A percentile compares a stretch with the other conserved stretches of the same genome.
Conservation (phyloP, 192 early-diverging fungal genomes). For the Dissophora globulifera region DNA sequence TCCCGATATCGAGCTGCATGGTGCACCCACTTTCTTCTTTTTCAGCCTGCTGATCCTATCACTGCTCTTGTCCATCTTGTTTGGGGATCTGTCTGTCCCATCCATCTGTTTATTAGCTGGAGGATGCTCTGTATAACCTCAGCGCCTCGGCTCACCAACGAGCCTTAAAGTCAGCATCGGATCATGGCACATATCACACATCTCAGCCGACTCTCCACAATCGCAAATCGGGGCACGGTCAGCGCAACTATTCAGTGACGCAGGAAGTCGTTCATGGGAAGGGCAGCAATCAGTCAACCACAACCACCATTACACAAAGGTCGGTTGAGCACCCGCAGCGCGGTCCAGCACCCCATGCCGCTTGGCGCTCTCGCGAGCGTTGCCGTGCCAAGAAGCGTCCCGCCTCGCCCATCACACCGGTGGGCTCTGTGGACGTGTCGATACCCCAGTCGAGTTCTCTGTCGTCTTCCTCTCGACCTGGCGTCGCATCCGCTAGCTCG, state of each 20-base stretch:
- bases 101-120: slow-evolving; percentile 30
- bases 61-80: no score
- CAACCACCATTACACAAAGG: slow-evolving; percentile 29
- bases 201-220: not conserved
- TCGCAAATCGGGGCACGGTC: slow-evolving; percentile 13
- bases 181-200: slow-evolving; percentile 13
- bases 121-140: slow-evolving; percentile 58
- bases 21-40: no score
- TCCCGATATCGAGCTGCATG: not conserved
- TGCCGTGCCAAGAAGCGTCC: slow-evolving; percentile 53
- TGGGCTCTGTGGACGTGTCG: slow-evolving; percentile 39
- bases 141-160: slow-evolving; percentile 52
- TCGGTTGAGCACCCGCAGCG: slow-evolving; percentile 29
- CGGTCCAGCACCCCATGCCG: not conserved
- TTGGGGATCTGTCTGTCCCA: no score
- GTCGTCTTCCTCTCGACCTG: not conserved
- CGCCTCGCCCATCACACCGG: slow-evolving; percentile 51
- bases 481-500: not conserved
- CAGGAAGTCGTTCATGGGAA: slow-evolving; percentile 25
- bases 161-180: slow-evolving; percentile 32
- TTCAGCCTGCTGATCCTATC: no score
- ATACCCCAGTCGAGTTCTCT: slow-evolving; percentile 18
- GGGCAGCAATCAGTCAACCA: slow-evolving; percentile 20
- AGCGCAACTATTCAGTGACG: slow-evolving; percentile 10
- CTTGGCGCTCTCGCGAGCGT: slow-evolving; percentile 32